Base-by-base conservation (phyloP, 1,284 basidiomycete genomes). In the Sanghuangporus weigelae region DNA sequence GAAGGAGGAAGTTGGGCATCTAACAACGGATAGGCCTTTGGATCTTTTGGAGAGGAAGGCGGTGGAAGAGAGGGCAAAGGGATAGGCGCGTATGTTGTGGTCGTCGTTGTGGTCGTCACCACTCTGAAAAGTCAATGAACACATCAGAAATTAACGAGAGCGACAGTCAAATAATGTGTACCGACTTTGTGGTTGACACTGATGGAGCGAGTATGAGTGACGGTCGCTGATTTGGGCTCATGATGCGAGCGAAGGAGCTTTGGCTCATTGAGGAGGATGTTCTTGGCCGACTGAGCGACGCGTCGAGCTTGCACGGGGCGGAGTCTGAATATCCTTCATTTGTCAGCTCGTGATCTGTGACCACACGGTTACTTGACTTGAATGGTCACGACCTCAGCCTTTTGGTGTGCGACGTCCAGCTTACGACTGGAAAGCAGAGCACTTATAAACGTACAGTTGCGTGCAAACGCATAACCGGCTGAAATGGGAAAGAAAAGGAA, bases 41-140 rank as follows among this genome's bases (percentile, higher is more conserved):
- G 80, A 72, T 92, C 88, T 69, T 87, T 87, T n/a, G 89, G 88
- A 14, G 85, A 82, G 7, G 81, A 75, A 12, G 87, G 89, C 3
- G 83, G 76, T 14, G 88, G 90, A 3, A 90, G 76, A 44, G 86
- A 76, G 31, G 88, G 90, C 16, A 93, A 73, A 57, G 84, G 85
- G 67, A 93, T 91, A 40, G 92, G 92, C 65, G 89, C 87, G 76
- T 93, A 92, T 21, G 87, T 85, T 1, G 91, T 93, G 1, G 90
- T 92, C 5, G 90, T 94, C 7, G 86, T 94, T 21, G 88, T 95
- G 57, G 87, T 94, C 66, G 87, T 95, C 73, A 87, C 89, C 73
- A 91, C 91, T 68, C 92, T 95, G 71, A 44, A 64, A 35, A 67
- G 21, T 46, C 70, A 39, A 23, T 14, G 23, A 50, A 26, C 42